These are phyloP conservation scores for Plenodomus tracheiphilus DNA, from an alignment of 2,329 filamentous ascomycete species.

Conservation along the genomic window DNA sequence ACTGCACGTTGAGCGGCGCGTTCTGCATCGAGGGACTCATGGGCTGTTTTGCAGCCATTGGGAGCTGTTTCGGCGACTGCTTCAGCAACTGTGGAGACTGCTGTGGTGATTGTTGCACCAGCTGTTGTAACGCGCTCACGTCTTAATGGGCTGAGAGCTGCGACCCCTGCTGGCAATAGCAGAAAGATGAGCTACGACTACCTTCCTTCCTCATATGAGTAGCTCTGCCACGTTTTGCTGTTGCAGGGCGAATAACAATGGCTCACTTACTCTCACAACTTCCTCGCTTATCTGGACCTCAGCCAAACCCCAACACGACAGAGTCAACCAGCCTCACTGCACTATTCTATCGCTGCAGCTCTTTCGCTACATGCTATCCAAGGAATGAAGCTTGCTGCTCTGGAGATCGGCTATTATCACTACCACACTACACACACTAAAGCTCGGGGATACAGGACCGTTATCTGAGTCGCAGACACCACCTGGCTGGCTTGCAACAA, in stretches of 20 bases:
- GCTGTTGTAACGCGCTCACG: background rate
- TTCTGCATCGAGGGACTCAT: slow-evolving; percentile 7
- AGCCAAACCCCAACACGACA: background rate
- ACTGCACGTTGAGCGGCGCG: slow-evolving; percentile 8
- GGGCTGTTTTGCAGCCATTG: slow-evolving; percentile 4
- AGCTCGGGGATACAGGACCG: too few relatives aligned
- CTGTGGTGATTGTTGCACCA: background rate
- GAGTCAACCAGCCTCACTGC: background rate
- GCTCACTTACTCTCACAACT: background rate
- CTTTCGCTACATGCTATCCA: background rate
- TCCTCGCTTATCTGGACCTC: background rate
- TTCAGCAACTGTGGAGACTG: slow-evolving; percentile 3
- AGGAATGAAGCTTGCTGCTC: too few relatives aligned
- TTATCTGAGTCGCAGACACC: too few relatives aligned
- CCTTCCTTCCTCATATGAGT: background rate
- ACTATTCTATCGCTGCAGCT: background rate
- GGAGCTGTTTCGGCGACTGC: background rate
- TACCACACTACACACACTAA: too few relatives aligned
- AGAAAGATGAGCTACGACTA: background rate
- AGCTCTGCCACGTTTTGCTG: background rate
- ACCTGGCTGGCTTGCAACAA: too few relatives aligned
- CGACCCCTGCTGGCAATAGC: background rate
- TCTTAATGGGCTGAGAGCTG: background rate
- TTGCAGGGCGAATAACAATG: background rate
- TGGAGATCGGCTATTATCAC: background rate